These are phyloP conservation scores for Sambucus nigra DNA, from an alignment of 129 eudicot genomes.

Conservation along the genomic window DNA sequence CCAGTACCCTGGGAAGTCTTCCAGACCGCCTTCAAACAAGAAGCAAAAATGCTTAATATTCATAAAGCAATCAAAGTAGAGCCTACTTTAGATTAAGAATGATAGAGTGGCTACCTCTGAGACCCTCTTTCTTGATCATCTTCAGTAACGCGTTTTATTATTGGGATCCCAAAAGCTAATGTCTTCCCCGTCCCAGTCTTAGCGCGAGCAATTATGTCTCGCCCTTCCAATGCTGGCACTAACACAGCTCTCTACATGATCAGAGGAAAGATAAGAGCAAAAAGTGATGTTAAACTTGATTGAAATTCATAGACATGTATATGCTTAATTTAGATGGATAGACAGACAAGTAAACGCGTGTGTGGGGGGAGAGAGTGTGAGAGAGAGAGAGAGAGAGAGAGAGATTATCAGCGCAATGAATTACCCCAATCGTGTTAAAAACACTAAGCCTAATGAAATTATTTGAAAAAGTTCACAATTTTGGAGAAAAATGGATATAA, in stretches of 20 bases:
- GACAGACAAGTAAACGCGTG: too few species aligned
- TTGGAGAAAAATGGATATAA: too few species aligned
- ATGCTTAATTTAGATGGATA: too few species aligned
- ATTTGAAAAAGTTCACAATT: too few species aligned
- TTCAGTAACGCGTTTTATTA: constrained; percentile 61
- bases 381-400: too few species aligned
- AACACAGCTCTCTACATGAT: constrained; percentile 76
- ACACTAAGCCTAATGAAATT: too few species aligned
- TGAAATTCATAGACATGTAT: too few species aligned
- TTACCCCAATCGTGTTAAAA: too few species aligned
- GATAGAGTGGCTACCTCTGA: constrained; percentile 41
- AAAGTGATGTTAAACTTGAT: not conserved
- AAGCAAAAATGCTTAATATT: constrained; percentile 3
- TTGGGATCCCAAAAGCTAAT: constrained; percentile 92
- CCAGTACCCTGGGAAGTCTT: constrained; percentile 74
- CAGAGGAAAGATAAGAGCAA: constrained; percentile 9
- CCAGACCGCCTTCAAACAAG: constrained; percentile 51
- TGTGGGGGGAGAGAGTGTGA: too few species aligned
- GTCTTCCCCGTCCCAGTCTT: constrained; percentile 99
- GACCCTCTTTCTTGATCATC: constrained; percentile 47
- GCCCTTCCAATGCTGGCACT: constrained; percentile 86
- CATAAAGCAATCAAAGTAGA: not conserved
- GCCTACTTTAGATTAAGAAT: not conserved
- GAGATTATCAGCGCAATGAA: too few species aligned
- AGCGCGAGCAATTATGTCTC: constrained; percentile 94